Conservation (phyloP, 2,329 filamentous ascomycete species). For the Clonostachys byssicola region DNA sequence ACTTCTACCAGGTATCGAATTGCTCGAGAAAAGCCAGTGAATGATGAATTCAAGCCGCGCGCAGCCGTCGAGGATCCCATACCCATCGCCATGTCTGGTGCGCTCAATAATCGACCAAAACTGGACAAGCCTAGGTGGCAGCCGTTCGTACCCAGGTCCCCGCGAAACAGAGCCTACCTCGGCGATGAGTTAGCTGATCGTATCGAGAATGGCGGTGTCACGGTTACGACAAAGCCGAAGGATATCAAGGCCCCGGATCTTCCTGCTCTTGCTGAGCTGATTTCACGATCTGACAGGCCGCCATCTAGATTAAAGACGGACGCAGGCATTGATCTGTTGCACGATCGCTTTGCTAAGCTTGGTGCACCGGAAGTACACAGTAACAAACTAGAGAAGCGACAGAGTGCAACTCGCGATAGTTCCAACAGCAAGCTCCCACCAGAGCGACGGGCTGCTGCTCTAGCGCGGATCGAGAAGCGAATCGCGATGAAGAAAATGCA, state of each 20-base stretch:
- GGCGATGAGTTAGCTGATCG: conserved; percentile 22
- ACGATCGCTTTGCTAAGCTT: conserved; percentile 38
- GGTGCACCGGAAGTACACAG: conserved; percentile 24
- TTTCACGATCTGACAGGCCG: conserved; percentile 14
- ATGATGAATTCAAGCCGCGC: conserved; percentile 12
- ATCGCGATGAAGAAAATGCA: conserved; percentile 43
- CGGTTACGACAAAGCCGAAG: conserved; percentile 11
- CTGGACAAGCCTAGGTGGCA: conserved; percentile 31
- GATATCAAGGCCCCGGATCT: conserved; percentile 16
- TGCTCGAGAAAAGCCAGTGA: conserved; percentile 20
- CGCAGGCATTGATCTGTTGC: conserved; percentile 35
- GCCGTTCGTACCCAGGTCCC: conserved; percentile 34
- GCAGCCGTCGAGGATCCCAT: conserved; percentile 3
- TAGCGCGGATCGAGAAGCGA: conserved; percentile 49
- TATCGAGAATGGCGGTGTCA: conserved; percentile 18
- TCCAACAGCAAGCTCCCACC: conserved; percentile 40
- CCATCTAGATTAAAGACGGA: conserved; percentile 16
- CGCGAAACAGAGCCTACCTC: conserved; percentile 29
- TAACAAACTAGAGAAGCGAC: too few relatives aligned
- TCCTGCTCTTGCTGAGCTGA: conserved; percentile 14
- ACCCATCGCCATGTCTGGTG: conserved; percentile 6
- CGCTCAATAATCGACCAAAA: conserved; percentile 14
- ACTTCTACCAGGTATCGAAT: conserved; percentile 9
- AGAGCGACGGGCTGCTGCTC: conserved; percentile 47
- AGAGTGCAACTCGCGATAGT: conserved; percentile 11